Evolutionary conservation across 208 protist genomes (phyloP).

Genomic region (Acanthamoeba royreba): DNA sequence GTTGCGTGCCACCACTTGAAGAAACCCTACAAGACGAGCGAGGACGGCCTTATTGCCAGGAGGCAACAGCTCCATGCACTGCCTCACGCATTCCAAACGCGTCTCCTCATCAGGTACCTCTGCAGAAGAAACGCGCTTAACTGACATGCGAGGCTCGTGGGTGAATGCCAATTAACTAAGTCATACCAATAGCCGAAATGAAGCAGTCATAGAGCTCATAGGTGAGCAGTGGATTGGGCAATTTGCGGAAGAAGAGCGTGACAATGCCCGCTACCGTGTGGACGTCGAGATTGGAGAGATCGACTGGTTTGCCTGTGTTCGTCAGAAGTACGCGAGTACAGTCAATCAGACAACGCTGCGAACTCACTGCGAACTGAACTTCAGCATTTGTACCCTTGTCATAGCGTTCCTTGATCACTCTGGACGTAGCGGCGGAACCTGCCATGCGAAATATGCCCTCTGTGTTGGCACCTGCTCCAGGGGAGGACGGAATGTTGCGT

Average conservation of each 20-base stretch:
- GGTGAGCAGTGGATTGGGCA: slow-evolving; percentile 31
- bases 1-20: not conserved
- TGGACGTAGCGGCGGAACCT: not conserved
- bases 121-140: not conserved
- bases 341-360: not conserved
- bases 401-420: not conserved
- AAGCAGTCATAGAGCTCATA: slow-evolving; percentile 36
- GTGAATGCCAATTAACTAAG: not conserved
- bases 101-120: slow-evolving; percentile 9
- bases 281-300: slow-evolving; percentile 4
- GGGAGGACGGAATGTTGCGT: no score
- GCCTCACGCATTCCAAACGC: not conserved
- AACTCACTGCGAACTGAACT: not conserved
- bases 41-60: slow-evolving; percentile 35
- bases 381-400: not conserved
- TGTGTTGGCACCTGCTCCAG: not conserved
- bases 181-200: not conserved
- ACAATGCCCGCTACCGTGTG: slow-evolving; percentile 30
- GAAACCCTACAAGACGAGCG: not conserved
- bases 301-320: not conserved
- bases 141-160: not conserved
- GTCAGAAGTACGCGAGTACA: not conserved
- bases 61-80: slow-evolving; percentile 13
- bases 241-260: slow-evolving; percentile 17
- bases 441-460: slow-evolving; percentile 5